Percentiles rank a stretch among this genome's conserved stretches.
Evolutionary conservation across 2,329 filamentous ascomycete genomes (phyloP).

Genomic region (Penicillium sp.): DNA sequence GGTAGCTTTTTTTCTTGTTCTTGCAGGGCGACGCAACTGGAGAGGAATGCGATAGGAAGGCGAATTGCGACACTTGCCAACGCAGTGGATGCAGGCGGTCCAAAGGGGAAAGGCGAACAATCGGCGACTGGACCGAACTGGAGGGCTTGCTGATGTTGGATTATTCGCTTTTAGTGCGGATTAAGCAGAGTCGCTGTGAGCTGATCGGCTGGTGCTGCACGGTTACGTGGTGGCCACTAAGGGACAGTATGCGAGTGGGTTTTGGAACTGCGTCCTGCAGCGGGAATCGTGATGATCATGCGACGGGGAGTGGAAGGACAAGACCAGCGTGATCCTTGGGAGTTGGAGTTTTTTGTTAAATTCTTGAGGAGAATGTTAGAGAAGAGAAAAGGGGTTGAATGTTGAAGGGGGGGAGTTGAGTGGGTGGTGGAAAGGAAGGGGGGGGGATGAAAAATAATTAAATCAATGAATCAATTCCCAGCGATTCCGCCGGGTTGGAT

Average conservation of each 20-base stretch:
- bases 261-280: slow-evolving; percentile 25
- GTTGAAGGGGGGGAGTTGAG: not conserved
- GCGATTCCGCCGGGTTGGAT: slow-evolving; percentile 23
- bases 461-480: slow-evolving; percentile 30
- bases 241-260: slow-evolving; percentile 30
- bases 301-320: slow-evolving; percentile 21
- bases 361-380: not conserved
- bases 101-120: slow-evolving; percentile 38
- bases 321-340: slow-evolving; percentile 25
- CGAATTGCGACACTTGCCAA: slow-evolving; percentile 40
- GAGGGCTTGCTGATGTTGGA: slow-evolving; percentile 30
- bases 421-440: slow-evolving; percentile 8
- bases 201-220: slow-evolving; percentile 37
- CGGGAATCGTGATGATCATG: slow-evolving; percentile 33
- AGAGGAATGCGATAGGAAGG: slow-evolving; percentile 29
- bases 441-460: slow-evolving; percentile 25
- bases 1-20: slow-evolving; percentile 23
- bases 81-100: slow-evolving; percentile 42
- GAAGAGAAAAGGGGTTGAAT: not conserved
- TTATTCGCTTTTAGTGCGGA: slow-evolving; percentile 28
- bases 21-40: slow-evolving; percentile 26
- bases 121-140: slow-evolving; percentile 34
- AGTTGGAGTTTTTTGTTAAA: slow-evolving; percentile 1
- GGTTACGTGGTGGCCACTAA: slow-evolving; percentile 40
- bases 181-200: slow-evolving; percentile 26